Evolutionary conservation across 306 rosid genomes (phyloP).

Genomic region (Pyrus bretschneideri): DNA sequence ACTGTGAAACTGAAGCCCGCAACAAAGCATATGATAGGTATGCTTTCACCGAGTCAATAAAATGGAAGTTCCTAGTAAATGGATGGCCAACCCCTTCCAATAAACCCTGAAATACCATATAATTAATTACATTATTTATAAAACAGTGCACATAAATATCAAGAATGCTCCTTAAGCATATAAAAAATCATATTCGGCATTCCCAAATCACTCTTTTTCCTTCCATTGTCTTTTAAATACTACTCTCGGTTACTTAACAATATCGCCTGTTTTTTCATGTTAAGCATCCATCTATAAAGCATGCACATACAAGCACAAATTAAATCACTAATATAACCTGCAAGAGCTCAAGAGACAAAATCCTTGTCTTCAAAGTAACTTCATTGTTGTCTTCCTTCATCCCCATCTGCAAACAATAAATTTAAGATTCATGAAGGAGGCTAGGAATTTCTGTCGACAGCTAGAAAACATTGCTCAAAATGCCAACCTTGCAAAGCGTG

Average conservation of each 20-base stretch:
- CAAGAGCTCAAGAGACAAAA: conserved; percentile 96
- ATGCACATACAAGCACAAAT: conserved; percentile 16
- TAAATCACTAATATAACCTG: conserved; percentile 52
- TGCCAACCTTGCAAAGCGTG: conserved; percentile 95
- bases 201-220: background rate
- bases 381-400: conserved; percentile 98
- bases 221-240: background rate
- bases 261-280: background rate
- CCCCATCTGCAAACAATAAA: conserved; percentile 70
- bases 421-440: conserved; percentile 13
- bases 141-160: conserved; percentile 6
- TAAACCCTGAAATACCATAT: conserved; percentile 63
- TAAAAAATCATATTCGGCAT: background rate
- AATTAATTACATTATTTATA: conserved; percentile 4
- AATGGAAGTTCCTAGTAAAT: conserved; percentile 91
- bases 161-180: background rate
- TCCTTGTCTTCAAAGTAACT: conserved; percentile 86
- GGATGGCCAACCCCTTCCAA: conserved; percentile 95
- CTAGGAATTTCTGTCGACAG: conserved; percentile 20
- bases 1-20: conserved; percentile 93
- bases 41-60: conserved; percentile 99
- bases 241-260: background rate
- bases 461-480: conserved; percentile 17
- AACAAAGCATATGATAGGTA: conserved; percentile 93
- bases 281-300: background rate